A percentile compares a stretch with the other conserved stretches of the same genome.
These are phyloP conservation scores for Taxawa tesnikishii DNA, from an alignment of 2,329 filamentous ascomycete species.

Conservation along the genomic window DNA sequence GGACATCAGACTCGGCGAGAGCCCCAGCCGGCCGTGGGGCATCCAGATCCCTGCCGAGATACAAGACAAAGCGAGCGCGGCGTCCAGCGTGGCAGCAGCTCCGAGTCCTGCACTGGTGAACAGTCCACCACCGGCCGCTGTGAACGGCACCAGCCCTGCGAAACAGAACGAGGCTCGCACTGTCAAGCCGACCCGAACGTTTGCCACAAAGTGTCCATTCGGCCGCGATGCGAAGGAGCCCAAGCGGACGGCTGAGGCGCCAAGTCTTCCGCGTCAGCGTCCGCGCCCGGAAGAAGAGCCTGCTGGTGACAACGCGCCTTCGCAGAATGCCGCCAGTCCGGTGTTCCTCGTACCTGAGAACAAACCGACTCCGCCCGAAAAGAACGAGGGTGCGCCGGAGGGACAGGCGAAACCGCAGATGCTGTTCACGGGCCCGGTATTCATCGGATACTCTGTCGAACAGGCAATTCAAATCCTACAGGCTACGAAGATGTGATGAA, in stretches of 20 bases:
- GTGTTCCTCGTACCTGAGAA: conserved; percentile 1
- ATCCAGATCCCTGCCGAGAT: conserved; percentile 56
- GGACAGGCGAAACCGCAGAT: conserved; percentile 45
- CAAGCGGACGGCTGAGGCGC: not conserved
- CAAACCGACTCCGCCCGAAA: not conserved
- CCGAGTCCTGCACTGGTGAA: conserved; percentile 31
- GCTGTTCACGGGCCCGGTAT: conserved; percentile 86
- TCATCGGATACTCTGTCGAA: conserved; percentile 80
- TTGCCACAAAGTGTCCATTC: conserved; percentile 48
- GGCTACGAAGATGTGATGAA: conserved; percentile 11
- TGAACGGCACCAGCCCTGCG: not conserved
- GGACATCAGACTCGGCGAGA: conserved; percentile 87
- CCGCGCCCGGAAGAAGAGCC: no score
- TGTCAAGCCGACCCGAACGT: conserved; percentile 32
- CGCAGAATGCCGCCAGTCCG: conserved; percentile 10
- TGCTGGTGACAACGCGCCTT: not conserved
- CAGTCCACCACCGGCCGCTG: conserved; percentile 32
- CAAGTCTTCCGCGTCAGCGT: not conserved
- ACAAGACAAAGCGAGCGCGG: conserved; percentile 27
- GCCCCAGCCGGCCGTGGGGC: conserved; percentile 85
- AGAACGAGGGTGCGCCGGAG: not conserved
- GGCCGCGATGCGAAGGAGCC: conserved; percentile 11
- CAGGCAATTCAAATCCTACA: conserved; percentile 69
- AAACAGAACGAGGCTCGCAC: not conserved
- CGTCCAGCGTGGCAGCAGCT: conserved; percentile 24